Conservation (phyloP, 2,329 filamentous ascomycete genomes). For the Phyllosticta citribraziliensis region DNA sequence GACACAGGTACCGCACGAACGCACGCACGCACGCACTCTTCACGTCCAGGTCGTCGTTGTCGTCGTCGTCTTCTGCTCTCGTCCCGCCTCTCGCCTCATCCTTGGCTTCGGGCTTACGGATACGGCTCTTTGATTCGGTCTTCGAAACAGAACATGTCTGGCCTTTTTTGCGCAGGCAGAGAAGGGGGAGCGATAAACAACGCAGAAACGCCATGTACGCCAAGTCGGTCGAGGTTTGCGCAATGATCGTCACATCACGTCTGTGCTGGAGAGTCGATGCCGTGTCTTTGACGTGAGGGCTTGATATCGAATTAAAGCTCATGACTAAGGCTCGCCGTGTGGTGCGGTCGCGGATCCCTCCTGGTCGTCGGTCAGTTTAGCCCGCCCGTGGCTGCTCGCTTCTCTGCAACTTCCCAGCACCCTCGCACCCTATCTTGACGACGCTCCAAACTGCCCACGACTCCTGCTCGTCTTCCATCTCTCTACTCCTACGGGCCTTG, state of each 20-base stretch:
- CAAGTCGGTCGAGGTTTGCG: slow-evolving; percentile 5
- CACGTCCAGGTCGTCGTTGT: too few species aligned
- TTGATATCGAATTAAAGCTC: slow-evolving; percentile 11
- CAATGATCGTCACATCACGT: not conserved
- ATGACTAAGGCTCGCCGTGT: slow-evolving; percentile 11
- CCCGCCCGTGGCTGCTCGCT: not conserved
- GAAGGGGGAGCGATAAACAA: not conserved
- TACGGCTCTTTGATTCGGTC: not conserved
- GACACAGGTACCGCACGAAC: not conserved
- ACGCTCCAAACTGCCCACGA: not conserved
- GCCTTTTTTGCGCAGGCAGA: not conserved
- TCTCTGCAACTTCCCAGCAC: not conserved
- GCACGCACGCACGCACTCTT: not conserved
- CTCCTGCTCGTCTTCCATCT: not conserved
- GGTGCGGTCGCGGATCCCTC: too few species aligned
- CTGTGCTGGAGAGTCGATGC: not conserved
- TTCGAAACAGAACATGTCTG: slow-evolving; percentile 8
- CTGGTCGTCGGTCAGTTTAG: not conserved
- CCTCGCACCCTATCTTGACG: not conserved
- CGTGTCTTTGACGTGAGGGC: not conserved
- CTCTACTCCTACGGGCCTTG: not conserved
- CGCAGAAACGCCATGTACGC: slow-evolving; percentile 6
- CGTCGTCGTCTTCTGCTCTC: not conserved
- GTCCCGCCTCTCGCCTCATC: slow-evolving; percentile 1
- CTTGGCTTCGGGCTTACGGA: not conserved